These are phyloP conservation scores for Naganishia liquefaciens DNA, from an alignment of 1,284 basidiomycete species.

Conservation along the genomic window DNA sequence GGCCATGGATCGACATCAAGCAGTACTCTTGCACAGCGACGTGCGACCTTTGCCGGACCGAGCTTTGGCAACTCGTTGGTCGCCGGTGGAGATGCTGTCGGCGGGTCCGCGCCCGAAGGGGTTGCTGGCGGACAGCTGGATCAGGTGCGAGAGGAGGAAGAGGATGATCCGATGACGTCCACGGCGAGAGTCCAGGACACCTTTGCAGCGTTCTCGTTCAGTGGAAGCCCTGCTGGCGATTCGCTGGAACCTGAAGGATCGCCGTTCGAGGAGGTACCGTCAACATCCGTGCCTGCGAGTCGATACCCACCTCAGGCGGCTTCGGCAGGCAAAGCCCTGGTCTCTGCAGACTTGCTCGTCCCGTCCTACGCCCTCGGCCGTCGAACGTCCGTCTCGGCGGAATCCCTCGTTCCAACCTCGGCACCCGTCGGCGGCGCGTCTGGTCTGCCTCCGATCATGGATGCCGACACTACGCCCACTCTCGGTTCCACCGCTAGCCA, in stretches of 20 bases:
- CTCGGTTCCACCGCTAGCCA: slow-evolving; percentile 42
- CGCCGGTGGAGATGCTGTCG: slow-evolving; percentile 29
- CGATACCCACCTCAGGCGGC: slow-evolving; percentile 66
- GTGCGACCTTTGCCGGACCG: slow-evolving; percentile 41
- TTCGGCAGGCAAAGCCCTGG: slow-evolving; percentile 51
- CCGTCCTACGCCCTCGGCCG: slow-evolving; percentile 75
- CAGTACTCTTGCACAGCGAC: slow-evolving; percentile 36
- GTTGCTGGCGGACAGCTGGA: slow-evolving; percentile 9
- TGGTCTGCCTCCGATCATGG: slow-evolving; percentile 1
- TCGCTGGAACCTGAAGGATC: slow-evolving; percentile 36
- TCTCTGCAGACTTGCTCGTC: slow-evolving; percentile 43
- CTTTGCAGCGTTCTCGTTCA: slow-evolving; percentile 33
- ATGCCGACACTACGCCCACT: slow-evolving; percentile 43
- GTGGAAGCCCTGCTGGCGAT: slow-evolving; percentile 16
- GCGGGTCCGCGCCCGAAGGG: slow-evolving; percentile 10
- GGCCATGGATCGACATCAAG: slow-evolving; percentile 27
- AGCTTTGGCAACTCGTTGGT: slow-evolving; percentile 18
- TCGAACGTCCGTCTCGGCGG: slow-evolving; percentile 93
- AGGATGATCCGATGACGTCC: slow-evolving; percentile 18
- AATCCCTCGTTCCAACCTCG: slow-evolving; percentile 84
- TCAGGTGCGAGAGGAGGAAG: slow-evolving; percentile 17
- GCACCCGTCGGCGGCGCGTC: slow-evolving; percentile 36
- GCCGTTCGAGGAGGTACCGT: slow-evolving; percentile 43
- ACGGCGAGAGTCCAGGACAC: slow-evolving; percentile 6
- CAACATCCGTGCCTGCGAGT: slow-evolving; percentile 35